Conservation (phyloP, 2,329 filamentous ascomycete species). For the Pseudogymnoascus sp. region DNA sequence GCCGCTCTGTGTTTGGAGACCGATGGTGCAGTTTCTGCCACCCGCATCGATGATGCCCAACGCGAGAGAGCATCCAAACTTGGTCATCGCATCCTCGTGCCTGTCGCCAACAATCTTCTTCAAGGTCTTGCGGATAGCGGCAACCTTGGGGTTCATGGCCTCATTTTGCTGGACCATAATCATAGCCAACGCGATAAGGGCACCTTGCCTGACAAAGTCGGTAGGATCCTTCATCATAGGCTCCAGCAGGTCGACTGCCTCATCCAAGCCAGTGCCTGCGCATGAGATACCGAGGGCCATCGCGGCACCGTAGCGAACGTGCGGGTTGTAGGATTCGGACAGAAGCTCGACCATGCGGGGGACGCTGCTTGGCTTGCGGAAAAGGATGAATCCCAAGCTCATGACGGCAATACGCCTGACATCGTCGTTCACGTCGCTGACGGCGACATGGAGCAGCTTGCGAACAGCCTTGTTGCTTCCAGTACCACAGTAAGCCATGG, state of each 20-base stretch:
- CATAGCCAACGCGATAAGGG: slow-evolving; percentile 90
- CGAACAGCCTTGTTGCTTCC: slow-evolving; percentile 98
- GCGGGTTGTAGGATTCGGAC: slow-evolving; percentile 97
- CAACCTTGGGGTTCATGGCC: slow-evolving; percentile 95
- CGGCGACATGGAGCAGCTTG: slow-evolving; percentile 88
- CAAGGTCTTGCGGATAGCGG: slow-evolving; percentile 81
- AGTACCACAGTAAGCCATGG: slow-evolving; percentile 91
- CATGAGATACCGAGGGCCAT: slow-evolving; percentile 99
- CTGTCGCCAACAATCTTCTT: slow-evolving; percentile 91
- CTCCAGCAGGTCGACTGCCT: slow-evolving; percentile 92
- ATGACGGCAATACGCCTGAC: slow-evolving; percentile 94
- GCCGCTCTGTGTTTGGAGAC: slow-evolving; percentile 92
- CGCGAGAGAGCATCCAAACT: slow-evolving; percentile 90
- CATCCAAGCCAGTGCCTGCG: slow-evolving; percentile 88
- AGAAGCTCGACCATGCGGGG: slow-evolving; percentile 98
- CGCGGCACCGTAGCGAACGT: slow-evolving; percentile 93
- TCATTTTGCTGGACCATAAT: slow-evolving; percentile 99
- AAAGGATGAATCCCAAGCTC: slow-evolving; percentile 96
- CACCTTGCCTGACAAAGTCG: slow-evolving; percentile 95
- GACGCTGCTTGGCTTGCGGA: slow-evolving; percentile 93
- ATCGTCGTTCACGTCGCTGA: slow-evolving; percentile 97
- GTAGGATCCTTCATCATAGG: slow-evolving; percentile 99
- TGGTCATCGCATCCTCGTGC: slow-evolving; percentile 98
- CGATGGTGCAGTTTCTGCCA: slow-evolving; percentile 96
- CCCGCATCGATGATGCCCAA: slow-evolving; percentile 97